Evolutionary conservation across 140 eudicot genomes (phyloP), one percentile per base, ranked within the genome.

Genomic region (Ambrosia hybrid): DNA sequence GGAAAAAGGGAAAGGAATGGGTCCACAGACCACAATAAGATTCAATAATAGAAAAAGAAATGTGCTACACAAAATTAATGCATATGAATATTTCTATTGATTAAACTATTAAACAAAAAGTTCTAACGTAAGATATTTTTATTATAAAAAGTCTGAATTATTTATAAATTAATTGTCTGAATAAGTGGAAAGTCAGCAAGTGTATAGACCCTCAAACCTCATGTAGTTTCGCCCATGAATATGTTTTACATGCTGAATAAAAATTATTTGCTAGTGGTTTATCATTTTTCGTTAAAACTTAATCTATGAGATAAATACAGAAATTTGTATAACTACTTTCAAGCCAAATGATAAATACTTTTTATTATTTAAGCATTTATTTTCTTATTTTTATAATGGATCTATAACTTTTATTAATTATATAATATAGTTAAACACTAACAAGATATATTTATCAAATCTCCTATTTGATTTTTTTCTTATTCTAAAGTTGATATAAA

Each of bases 401-500:
- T 5, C 62, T 57, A 16, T 57, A 57, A 17, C 62, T 57, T 57
- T 57, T 57, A 57, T 57, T 57, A 4, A 17, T 57, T 2, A 9
- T 57, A 17, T 16, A 10, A 57, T 0, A 16, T 8, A 57, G 36
- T 12, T 7, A 17, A 58, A 58, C 9, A 58, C 65, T 26, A 58
- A 58, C 39, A 58, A 9, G 2, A 58, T 30, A 58, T 4, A 12
- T 21, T 0, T 67, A 67, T 57, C 45, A 38, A 21, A 36, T 33
- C 1, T 38, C 13, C 46, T 16, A 12, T 14, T n/a, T 52, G 8
- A n/a, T 14, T 16, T 10, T 16, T 10, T 2, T 41, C 46, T 71
- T 17, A 55, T 38, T 6, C 39, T 51, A 37, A 63, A 73, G 43
- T 17, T 51, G 57, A 63, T 63, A 64, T 74, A 51, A 64, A 65